Evolutionary conservation across 495 filamentous ascomycete genomes (phyloP).

Genomic region (Xylaria longipes): DNA sequence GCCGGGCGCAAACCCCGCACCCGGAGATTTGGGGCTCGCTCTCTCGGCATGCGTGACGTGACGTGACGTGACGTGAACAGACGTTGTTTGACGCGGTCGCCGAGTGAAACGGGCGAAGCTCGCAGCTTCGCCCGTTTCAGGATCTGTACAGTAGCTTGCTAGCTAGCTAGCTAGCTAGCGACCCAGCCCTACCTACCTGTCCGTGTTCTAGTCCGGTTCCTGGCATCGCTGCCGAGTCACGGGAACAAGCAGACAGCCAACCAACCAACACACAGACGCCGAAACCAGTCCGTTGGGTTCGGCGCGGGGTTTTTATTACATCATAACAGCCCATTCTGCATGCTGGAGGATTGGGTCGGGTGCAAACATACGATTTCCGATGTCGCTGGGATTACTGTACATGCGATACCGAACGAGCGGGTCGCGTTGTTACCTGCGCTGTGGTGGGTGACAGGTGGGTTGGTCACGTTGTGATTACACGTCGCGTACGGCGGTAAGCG

Average conservation of each 20-base stretch:
- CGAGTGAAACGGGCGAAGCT: background rate
- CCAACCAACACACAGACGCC: background rate
- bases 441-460: background rate
- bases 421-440: background rate
- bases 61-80: background rate
- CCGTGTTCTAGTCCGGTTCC: background rate
- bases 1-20: background rate
- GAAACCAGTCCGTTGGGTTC: background rate
- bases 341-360: too few relatives aligned
- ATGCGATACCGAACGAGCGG: background rate
- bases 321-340: background rate
- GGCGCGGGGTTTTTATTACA: background rate
- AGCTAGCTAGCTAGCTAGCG: too few relatives aligned
- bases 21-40: background rate
- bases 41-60: background rate
- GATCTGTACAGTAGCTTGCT: background rate
- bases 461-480: background rate
- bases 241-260: slow-evolving; percentile 3
- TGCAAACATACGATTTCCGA: background rate
- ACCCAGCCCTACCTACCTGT: too few relatives aligned
- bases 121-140: background rate
- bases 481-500: background rate
- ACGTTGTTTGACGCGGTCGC: background rate
- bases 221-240: background rate
- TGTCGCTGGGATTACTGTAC: background rate